These are phyloP conservation scores for Coemansia sp. DNA, from an alignment of 192 early-diverging fungal species.

Conservation along the genomic window DNA sequence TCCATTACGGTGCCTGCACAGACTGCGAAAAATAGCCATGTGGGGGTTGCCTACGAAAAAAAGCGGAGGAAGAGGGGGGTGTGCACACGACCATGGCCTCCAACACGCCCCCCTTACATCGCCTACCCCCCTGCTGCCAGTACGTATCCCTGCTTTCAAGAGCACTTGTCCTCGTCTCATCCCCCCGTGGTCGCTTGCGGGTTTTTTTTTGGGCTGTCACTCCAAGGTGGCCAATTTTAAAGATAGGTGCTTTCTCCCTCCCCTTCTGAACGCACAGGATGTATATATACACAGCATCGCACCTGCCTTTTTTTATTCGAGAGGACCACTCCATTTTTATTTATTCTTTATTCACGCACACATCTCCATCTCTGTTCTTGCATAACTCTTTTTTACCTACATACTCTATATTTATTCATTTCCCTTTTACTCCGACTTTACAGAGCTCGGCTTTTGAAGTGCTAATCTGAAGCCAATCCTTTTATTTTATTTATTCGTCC, in stretches of 20 bases:
- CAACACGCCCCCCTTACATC: neutral
- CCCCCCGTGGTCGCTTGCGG: constrained; percentile 15
- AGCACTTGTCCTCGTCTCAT: neutral
- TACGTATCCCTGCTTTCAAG: neutral
- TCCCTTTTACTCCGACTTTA: neutral
- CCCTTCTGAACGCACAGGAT: neutral
- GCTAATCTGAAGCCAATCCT: neutral
- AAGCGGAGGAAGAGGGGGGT: constrained; percentile 6
- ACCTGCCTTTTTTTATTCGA: constrained; percentile 4
- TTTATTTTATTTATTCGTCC: neutral
- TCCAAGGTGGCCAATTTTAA: constrained; percentile 1
- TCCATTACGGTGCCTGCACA: neutral
- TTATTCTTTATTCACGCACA: neutral
- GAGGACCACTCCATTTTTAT: neutral
- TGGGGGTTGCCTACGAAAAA: neutral
- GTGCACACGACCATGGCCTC: constrained; percentile 14
- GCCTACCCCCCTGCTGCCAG: neutral
- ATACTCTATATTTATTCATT: neutral
- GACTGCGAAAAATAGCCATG: constrained; percentile 14
- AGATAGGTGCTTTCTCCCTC: neutral
- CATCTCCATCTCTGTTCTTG: neutral
- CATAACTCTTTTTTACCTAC: neutral
- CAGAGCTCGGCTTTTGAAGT: neutral
- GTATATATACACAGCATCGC: constrained; percentile 1
- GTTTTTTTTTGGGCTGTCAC: neutral